Evolutionary conservation across 139 green algal species (phyloP), one percentile per base, ranked within the genome.

Genomic region (Volvox africanus): DNA sequence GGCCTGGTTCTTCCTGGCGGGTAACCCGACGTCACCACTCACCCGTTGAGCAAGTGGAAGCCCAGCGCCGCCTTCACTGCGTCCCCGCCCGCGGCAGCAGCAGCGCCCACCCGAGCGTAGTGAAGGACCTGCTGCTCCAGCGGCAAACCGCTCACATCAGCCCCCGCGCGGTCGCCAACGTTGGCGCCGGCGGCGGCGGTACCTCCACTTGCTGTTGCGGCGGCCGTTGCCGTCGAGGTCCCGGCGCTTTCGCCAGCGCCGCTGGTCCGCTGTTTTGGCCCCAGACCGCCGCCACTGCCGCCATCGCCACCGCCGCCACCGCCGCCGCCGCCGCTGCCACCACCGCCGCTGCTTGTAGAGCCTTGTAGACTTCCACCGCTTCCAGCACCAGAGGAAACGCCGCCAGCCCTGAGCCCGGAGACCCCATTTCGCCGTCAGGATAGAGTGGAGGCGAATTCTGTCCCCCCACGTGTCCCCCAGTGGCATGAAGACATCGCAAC

Each of bases 21-120:
- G n/a, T n/a, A n/a, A n/a, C n/a, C n/a, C n/a, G n/a, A n/a, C n/a
- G n/a, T n/a, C n/a, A n/a, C n/a, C n/a, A n/a, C 83, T n/a, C 18
- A 89, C 85, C 85, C 85, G 69, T 89, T 89, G 17, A 89, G 69
- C 69, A 89, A 68, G 68, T 89, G 85, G 18, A 82, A n/a, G 18
- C 68, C 85, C 85, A 89, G 82, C 69, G 69, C 85, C 0, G 69
- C 18, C 30, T 75, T 61, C 69, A 82, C 30, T 11, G 85, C 28
- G 44, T 89, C 37, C 0, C 14, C 37, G 1, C 6, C 85, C 16
- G 28, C 69, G n/a, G 69, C 69, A 14, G 69, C 85, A 2, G 69
- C 30, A 0, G 68, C 85, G 2, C 14, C 69, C 67, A 2, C 11
- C 67, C 16, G 24, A 0, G 85, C 28, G 69, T 89, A 89, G 44